phyloP scores from a whole-genome alignment of 108 stramenopile species.

The Nitzschia sp. region DNA sequence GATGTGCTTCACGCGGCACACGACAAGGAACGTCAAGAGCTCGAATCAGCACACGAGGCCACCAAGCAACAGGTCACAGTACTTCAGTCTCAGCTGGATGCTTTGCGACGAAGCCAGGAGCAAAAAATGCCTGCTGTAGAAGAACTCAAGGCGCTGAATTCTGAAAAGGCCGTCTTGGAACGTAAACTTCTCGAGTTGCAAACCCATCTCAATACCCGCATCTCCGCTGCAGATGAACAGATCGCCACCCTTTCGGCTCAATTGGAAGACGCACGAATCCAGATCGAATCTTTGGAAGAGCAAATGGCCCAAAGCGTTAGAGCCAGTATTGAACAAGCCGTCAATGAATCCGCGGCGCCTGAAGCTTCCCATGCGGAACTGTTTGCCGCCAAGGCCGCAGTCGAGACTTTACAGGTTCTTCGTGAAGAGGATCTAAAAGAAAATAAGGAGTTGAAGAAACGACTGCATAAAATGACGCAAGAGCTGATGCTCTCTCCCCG shows the following conservation, averaged over 20 bases:
- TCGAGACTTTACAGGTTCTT: conserved; percentile 19
- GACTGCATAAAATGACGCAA: background rate
- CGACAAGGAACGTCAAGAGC: conserved; percentile 18
- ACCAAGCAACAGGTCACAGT: background rate
- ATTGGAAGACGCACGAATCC: background rate
- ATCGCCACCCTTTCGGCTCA: background rate
- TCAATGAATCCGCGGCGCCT: background rate
- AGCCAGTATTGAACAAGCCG: too few species aligned
- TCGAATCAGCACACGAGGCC: background rate
- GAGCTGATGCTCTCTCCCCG: conserved; percentile 3
- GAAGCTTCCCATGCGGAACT: conserved; percentile 20
- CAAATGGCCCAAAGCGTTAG: background rate
- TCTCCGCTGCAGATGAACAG: background rate
- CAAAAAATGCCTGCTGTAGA: background rate
- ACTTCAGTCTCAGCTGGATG: conserved; percentile 21
- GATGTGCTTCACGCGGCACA: background rate
- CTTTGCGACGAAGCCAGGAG: background rate
- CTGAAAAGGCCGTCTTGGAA: conserved; percentile 10
- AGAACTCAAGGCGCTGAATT: background rate
- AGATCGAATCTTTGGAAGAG: conserved; percentile 15
- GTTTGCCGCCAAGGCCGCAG: conserved; percentile 12
- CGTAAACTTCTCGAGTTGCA: conserved; percentile 11
- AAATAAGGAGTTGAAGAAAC: background rate
- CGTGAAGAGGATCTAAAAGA: conserved; percentile 20
- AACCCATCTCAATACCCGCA: background rate